Base-by-base conservation (phyloP, 2,329 filamentous ascomycete species). In the Colletotrichum sp. region DNA sequence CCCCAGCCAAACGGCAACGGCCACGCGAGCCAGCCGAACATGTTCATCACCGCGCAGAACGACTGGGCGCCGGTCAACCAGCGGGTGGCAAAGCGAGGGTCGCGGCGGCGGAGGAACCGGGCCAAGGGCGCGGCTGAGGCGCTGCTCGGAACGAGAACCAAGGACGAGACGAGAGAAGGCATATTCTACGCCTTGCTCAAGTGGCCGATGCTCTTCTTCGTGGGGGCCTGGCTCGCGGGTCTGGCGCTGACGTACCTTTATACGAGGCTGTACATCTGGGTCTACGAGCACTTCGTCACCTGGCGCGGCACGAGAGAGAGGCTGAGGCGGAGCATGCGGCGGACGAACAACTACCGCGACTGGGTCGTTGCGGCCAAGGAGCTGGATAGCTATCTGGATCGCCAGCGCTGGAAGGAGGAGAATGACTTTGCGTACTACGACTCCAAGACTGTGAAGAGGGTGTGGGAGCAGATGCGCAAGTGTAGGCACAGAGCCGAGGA, bases 41-140 rank as follows among this genome's bases (percentile, higher is more conserved):
- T 91, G 66, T 96, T 96, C 82, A 95, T 99, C 80, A 94, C 95
- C 5, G 96, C 97, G 55, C 92, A 98, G 82, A 98, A 98, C 83
- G 97, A 99, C 87, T 99, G 97, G 97, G 93, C 95, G 18, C 97
- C 97, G 0, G 92, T 99, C 15, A 93, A 94, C 79, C 92, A 96
- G 82, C 93, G 91, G 73, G 89, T 96, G 26, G 82, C 86, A 79
- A 87, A 84, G 81, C 48, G 74, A n/a, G 74, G 71, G 8, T 76
- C 74, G 18, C 82, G 84, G 84, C 77, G 80, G 74, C 84, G 82
- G 77, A 83, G 81, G 79, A 85, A 78, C 67, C 87, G 86, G 48
- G 83, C 80, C 43, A 81, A 80, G 74, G 88, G 87, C 34, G 81
- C 82, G 1, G 84, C 83, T 7, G 82, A 86, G 59, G 84, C 84